A percentile compares a stretch with the other conserved stretches of the same genome.
Evolutionary conservation across 495 filamentous ascomycete genomes (phyloP).

Genomic region (Xylaria grammica): DNA sequence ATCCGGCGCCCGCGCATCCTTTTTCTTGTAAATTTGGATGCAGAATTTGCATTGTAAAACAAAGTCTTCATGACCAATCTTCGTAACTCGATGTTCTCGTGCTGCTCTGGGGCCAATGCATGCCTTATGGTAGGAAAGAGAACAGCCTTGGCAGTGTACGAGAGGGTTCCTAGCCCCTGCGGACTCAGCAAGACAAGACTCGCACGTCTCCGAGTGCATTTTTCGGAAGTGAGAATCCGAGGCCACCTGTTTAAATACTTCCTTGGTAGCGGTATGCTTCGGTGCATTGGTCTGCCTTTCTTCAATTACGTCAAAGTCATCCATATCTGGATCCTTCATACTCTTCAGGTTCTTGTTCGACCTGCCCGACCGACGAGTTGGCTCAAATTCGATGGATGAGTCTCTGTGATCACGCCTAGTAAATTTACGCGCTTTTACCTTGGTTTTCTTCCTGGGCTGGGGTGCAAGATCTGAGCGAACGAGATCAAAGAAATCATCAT

Average conservation of each 20-base stretch:
- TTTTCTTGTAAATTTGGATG: constrained; percentile 66
- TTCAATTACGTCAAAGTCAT: constrained; percentile 62
- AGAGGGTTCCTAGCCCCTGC: constrained; percentile 65
- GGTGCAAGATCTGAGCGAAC: constrained; percentile 47
- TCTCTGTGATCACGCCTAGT: constrained; percentile 27
- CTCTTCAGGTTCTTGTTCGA: constrained; percentile 52
- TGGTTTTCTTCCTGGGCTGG: constrained; percentile 20
- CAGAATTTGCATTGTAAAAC: constrained; percentile 92
- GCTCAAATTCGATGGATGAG: constrained; percentile 53
- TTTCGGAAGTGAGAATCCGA: constrained; percentile 62
- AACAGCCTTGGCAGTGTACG: constrained; percentile 91
- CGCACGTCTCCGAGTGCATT: constrained; percentile 72
- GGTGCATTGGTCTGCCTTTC: constrained; percentile 52
- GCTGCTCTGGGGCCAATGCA: constrained; percentile 76
- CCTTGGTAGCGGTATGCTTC: constrained; percentile 67
- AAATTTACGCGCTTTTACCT: neutral
- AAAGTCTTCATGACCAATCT: constrained; percentile 75
- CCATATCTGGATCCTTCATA: constrained; percentile 66
- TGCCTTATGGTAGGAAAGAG: constrained; percentile 74
- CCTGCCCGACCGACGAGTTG: constrained; percentile 58
- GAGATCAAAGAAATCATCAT: constrained; percentile 38
- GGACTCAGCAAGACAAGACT: constrained; percentile 60
- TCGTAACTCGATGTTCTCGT: constrained; percentile 94
- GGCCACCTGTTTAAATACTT: constrained; percentile 65
- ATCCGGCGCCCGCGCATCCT: constrained; percentile 70